phyloP scores from a whole-genome alignment of 2,329 filamentous ascomycete species.

The Trichoderma semiorbis region DNA sequence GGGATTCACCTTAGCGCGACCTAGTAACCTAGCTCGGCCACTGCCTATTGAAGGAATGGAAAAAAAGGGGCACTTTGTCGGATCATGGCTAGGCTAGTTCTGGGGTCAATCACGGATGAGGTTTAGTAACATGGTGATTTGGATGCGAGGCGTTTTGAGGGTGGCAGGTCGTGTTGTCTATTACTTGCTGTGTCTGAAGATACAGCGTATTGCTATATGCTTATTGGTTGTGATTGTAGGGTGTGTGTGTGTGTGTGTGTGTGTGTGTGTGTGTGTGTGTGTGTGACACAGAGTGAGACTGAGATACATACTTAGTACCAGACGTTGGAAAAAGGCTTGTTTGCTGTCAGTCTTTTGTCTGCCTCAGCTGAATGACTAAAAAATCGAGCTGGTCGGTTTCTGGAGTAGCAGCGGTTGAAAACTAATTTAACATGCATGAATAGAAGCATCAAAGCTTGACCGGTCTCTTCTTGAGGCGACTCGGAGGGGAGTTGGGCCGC shows the following conservation, averaged over 20 bases:
- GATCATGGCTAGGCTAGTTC: neutral
- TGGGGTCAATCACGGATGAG: neutral
- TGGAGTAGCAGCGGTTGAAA: neutral
- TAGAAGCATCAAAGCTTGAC: neutral
- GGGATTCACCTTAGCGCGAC: neutral
- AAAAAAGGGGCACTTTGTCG: neutral
- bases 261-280: too few species aligned
- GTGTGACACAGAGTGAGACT: too few species aligned
- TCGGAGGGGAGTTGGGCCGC: neutral
- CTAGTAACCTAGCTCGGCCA: neutral
- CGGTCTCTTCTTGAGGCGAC: neutral
- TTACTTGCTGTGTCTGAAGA: neutral
- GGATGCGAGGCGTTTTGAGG: neutral
- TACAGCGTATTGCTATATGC: neutral
- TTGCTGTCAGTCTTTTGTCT: neutral
- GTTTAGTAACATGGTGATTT: neutral
- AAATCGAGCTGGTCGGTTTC: neutral
- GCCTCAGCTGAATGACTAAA: conserved; percentile 1
- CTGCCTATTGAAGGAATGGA: neutral
- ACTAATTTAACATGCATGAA: neutral
- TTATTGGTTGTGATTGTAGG: neutral
- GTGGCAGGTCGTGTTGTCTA: neutral
- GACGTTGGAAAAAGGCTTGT: neutral
- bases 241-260: too few species aligned
- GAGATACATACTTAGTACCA: too few species aligned